Evolutionary conservation across 805 yeast species (phyloP).

Genomic region (Nakazawaea holstii): DNA sequence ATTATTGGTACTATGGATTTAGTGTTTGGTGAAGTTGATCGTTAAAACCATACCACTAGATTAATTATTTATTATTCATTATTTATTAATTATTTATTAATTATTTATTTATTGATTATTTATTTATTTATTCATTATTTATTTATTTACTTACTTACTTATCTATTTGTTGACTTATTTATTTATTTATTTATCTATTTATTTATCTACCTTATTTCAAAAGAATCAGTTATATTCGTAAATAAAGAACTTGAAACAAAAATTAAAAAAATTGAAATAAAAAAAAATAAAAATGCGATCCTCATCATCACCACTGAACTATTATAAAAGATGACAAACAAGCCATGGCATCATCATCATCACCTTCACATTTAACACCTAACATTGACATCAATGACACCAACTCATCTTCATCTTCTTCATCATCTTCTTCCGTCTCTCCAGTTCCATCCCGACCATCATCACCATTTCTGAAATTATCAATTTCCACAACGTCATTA

Average conservation of each 20-base stretch:
- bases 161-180: neutral
- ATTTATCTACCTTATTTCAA: neutral
- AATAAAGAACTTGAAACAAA: too few relatives aligned
- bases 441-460: slow-evolving; percentile 2
- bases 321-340: neutral
- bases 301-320: neutral
- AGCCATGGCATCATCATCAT: neutral
- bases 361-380: too few relatives aligned
- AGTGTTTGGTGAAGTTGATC: slow-evolving; percentile 92
- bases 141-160: slow-evolving; percentile 4
- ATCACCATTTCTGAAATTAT: slow-evolving; percentile 14
- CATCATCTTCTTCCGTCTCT: neutral
- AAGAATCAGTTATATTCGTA: too few relatives aligned
- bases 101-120: slow-evolving; percentile 4
- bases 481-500: slow-evolving; percentile 26
- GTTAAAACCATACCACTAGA: slow-evolving; percentile 33
- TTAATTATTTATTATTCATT: neutral
- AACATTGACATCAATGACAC: too few relatives aligned
- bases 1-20: slow-evolving; percentile 94
- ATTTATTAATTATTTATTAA: neutral
- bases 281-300: too few relatives aligned
- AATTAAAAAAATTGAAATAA: too few relatives aligned
- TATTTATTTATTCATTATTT: neutral
- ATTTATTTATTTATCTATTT: neutral
- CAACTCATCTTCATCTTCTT: neutral